Conservation (phyloP, 495 filamentous ascomycete species). For the Tuber melanosporum region DNA sequence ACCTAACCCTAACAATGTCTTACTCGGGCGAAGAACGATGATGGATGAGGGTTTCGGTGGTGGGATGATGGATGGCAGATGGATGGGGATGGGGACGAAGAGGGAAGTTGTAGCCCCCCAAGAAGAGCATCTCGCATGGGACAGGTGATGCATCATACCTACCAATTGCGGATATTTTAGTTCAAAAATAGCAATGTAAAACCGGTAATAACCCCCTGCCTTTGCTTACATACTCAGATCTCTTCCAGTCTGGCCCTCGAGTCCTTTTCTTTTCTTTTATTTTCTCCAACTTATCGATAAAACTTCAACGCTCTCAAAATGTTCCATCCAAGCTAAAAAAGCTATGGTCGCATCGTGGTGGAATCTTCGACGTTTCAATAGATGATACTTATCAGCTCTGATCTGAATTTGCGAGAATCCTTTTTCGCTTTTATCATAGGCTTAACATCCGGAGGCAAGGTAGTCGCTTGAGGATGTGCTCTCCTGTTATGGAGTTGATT, state of each 20-base stretch:
- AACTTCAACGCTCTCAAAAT: not conserved
- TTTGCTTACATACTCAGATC: not conserved
- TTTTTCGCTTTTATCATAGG: constrained; percentile 1
- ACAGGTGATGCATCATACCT: constrained; percentile 2
- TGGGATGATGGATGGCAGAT: not conserved
- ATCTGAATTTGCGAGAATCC: not conserved
- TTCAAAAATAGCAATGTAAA: not conserved
- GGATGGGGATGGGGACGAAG: not conserved
- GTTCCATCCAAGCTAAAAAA: not conserved
- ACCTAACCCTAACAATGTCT: not conserved
- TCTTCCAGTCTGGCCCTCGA: too few relatives aligned
- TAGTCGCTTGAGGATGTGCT: not conserved
- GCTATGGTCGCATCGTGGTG: constrained; percentile 4
- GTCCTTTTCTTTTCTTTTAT: not conserved
- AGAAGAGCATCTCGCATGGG: not conserved
- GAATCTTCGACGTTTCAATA: constrained; percentile 1
- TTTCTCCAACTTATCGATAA: constrained; percentile 1
- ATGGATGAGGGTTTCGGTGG: not conserved
- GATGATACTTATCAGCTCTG: constrained; percentile 1
- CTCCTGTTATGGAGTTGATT: constrained; percentile 2
- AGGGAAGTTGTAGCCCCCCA: not conserved
- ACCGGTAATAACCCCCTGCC: not conserved
- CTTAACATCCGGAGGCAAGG: not conserved
- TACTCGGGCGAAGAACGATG: not conserved
- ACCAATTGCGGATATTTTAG: not conserved